Evolutionary conservation across 257 asterid species (phyloP).

Genomic region (Solanum bukasovii): DNA sequence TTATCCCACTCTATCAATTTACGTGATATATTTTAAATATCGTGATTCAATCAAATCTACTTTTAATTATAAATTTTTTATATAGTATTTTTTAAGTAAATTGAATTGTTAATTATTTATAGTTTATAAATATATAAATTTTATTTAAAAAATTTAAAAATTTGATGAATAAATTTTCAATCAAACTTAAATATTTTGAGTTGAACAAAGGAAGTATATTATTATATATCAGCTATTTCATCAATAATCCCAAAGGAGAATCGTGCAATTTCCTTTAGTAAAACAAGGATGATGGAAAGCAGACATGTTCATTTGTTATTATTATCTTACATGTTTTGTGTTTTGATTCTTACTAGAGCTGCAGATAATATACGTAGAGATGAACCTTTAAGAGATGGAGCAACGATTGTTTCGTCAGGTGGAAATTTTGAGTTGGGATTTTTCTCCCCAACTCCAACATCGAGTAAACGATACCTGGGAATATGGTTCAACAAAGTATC

Average conservation of each 20-base stretch:
- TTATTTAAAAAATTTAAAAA: no score
- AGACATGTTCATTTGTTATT: background rate
- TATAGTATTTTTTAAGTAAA: no score
- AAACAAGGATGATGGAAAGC: background rate
- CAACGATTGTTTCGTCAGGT: slow-evolving; percentile 15
- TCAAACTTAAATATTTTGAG: no score
- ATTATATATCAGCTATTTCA: background rate
- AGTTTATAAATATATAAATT: no score
- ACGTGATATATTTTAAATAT: no score
- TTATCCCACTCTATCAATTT: no score
- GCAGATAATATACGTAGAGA: slow-evolving; percentile 1
- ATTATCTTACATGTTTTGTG: background rate
- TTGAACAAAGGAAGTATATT: no score
- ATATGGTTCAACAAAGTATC: slow-evolving; percentile 24
- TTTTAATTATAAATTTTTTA: no score
- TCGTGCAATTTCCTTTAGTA: background rate
- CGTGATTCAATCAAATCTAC: no score
- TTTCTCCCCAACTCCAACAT: slow-evolving; percentile 4
- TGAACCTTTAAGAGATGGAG: slow-evolving; percentile 14
- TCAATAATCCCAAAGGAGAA: background rate
- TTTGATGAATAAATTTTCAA: no score
- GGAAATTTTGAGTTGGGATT: slow-evolving; percentile 25
- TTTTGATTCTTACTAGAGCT: background rate
- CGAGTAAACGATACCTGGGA: slow-evolving; percentile 16
- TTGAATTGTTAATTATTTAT: no score